phyloP scores from a whole-genome alignment of 2,329 filamentous ascomycete genomes.

The Chaetomium sp. region DNA sequence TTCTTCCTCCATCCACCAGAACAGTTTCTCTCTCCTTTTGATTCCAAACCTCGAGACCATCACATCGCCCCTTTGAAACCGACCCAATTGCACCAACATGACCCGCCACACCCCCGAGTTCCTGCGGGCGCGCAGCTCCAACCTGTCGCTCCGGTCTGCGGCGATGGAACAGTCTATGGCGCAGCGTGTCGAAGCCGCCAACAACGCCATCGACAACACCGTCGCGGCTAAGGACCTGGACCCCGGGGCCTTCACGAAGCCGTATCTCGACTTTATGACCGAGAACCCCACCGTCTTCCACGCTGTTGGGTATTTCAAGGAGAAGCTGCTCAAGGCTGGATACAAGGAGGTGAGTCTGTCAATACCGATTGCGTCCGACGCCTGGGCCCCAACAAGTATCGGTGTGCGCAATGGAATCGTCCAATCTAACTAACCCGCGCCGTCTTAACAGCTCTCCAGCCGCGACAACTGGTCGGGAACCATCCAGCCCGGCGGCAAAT shows the following conservation, averaged over 20 bases:
- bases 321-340: conserved; percentile 63
- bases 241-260: conserved; percentile 67
- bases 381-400: too few species aligned
- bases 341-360: conserved; percentile 58
- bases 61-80: background rate
- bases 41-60: background rate
- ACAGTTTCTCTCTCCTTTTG: background rate
- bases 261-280: conserved; percentile 81
- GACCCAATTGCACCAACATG: conserved; percentile 29
- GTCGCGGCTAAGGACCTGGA: conserved; percentile 30
- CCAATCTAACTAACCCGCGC: background rate
- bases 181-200: conserved; percentile 15
- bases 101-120: conserved; percentile 40
- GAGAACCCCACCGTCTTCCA: conserved; percentile 93
- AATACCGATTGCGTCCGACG: background rate
- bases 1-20: background rate
- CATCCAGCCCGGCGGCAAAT: conserved; percentile 75
- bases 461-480: conserved; percentile 70
- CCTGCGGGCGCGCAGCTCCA: conserved; percentile 38
- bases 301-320: conserved; percentile 70
- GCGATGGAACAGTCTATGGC: conserved; percentile 29
- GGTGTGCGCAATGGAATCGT: too few species aligned
- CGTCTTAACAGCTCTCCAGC: conserved; percentile 56
- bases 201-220: conserved; percentile 8
- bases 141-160: conserved; percentile 39